Conservation (phyloP, 2,329 filamentous ascomycete genomes). For the Mycocentrospora acerina region DNA sequence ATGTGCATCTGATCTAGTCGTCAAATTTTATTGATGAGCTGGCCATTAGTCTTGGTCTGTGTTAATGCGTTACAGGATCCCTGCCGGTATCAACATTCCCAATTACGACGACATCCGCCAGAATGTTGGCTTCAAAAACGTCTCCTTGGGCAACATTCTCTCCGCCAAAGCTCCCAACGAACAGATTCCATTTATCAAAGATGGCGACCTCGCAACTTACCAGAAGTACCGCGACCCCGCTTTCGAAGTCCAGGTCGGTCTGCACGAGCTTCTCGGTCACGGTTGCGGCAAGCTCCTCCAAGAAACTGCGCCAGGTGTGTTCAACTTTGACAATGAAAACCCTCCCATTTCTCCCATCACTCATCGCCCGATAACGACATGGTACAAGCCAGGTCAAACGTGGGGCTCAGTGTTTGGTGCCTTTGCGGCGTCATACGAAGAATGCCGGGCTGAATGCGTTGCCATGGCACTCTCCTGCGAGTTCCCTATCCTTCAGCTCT, state of each 20-base stretch:
- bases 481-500: conserved; percentile 84
- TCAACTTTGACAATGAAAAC: conserved; percentile 83
- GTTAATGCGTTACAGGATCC: conserved; percentile 45
- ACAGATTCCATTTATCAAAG: conserved; percentile 84
- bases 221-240: conserved; percentile 80
- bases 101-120: conserved; percentile 69
- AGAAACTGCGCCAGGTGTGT: conserved; percentile 77
- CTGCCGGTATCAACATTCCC: conserved; percentile 62
- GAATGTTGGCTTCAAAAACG: conserved; percentile 86
- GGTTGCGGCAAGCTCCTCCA: conserved; percentile 93
- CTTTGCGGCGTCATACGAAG: conserved; percentile 86
- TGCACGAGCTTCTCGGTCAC: conserved; percentile 87
- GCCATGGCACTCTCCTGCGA: conserved; percentile 91
- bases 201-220: conserved; percentile 75
- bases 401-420: conserved; percentile 92
- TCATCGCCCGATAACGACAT: conserved; percentile 74
- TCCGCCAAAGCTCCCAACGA: conserved; percentile 90
- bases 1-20: no score
- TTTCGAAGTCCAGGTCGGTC: conserved; percentile 93
- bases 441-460: conserved; percentile 91
- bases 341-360: conserved; percentile 81
- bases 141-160: conserved; percentile 89
- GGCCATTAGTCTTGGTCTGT: no score
- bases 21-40: no score
- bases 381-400: conserved; percentile 94